A percentile compares a stretch with the other conserved stretches of the same genome.
Conservation (phyloP, 352 stramenopile genomes). For the Achlya hypogyna region DNA sequence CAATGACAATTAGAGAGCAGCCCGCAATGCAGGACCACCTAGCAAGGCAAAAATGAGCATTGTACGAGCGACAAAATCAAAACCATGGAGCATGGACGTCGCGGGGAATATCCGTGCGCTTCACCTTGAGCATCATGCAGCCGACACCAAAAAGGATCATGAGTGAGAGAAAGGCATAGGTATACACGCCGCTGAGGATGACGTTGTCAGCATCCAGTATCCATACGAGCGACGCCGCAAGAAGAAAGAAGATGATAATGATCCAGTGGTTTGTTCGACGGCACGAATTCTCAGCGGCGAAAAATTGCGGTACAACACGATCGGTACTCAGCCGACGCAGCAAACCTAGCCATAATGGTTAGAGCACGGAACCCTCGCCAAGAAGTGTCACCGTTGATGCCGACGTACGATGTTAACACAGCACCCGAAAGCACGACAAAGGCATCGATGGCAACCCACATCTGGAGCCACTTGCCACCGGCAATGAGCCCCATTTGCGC, state of each 20-base stretch:
- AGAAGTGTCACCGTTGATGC: conserved; percentile 70
- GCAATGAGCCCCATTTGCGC: conserved; percentile 55
- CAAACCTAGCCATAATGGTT: conserved; percentile 18
- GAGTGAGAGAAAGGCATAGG: conserved; percentile 84
- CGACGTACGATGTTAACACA: conserved; percentile 84
- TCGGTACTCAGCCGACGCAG: conserved; percentile 76
- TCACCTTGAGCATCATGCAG: conserved; percentile 89
- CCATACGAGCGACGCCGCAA: conserved; percentile 66
- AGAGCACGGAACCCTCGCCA: too few species aligned
- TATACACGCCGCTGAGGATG: conserved; percentile 86
- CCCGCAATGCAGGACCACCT: conserved; percentile 59
- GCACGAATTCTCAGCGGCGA: conserved; percentile 52
- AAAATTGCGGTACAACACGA: conserved; percentile 49
- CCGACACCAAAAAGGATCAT: conserved; percentile 88
- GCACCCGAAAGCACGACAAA: conserved; percentile 84
- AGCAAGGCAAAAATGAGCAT: too few species aligned
- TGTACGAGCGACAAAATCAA: too few species aligned
- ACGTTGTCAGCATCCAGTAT: conserved; percentile 71
- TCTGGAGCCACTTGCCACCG: conserved; percentile 31
- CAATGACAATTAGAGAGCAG: conserved; percentile 51
- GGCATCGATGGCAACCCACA: conserved; percentile 60
- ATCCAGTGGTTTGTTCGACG: conserved; percentile 75
- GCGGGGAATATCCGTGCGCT: conserved; percentile 81
- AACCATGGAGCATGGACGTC: conserved; percentile 74
- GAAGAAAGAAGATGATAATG: conserved; percentile 66